A percentile compares a stretch with the other conserved stretches of the same genome.
These are phyloP conservation scores for Pythium guiyangense DNA, from an alignment of 352 stramenopile genomes.

Conservation along the genomic window DNA sequence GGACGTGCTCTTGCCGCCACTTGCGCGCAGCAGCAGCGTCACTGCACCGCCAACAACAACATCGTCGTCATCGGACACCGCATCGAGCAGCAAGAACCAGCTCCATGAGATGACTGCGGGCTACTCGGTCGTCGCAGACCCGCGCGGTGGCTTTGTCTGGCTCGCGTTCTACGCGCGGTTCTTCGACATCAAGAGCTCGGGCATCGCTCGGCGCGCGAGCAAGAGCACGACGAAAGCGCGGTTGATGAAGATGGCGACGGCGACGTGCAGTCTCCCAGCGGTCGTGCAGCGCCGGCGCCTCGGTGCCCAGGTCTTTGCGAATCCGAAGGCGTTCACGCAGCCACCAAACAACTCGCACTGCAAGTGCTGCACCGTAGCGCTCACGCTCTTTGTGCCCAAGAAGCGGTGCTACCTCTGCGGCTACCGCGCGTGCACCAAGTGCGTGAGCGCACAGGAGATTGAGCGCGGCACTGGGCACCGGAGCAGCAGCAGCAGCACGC, in stretches of 20 bases:
- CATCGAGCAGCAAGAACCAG: constrained; percentile 9
- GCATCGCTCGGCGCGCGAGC: constrained; percentile 6
- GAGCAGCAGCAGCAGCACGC: constrained; percentile 6
- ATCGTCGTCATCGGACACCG: neutral
- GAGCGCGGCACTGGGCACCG: constrained; percentile 24
- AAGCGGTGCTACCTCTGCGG: constrained; percentile 48
- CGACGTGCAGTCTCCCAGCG: constrained; percentile 20
- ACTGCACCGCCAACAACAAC: too few species aligned
- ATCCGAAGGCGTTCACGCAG: constrained; percentile 7
- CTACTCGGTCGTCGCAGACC: constrained; percentile 18
- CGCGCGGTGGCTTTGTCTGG: constrained; percentile 12
- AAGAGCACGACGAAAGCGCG: constrained; percentile 18
- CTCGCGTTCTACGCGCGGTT: constrained; percentile 33
- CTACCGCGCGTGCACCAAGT: constrained; percentile 44
- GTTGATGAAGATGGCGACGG: constrained; percentile 21
- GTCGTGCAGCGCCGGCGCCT: constrained; percentile 42
- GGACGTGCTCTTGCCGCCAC: constrained; percentile 10
- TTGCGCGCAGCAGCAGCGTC: constrained; percentile 22
- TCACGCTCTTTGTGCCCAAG: constrained; percentile 23
- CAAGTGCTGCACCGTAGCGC: constrained; percentile 28
- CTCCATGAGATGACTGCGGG: constrained; percentile 16
- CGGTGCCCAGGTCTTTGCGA: constrained; percentile 31
- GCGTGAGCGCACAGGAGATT: constrained; percentile 26
- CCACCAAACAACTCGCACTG: constrained; percentile 31
- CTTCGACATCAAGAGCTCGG: neutral